Base-by-base conservation (phyloP, 208 protist species). In the Tritrichomonas foetus region DNA sequence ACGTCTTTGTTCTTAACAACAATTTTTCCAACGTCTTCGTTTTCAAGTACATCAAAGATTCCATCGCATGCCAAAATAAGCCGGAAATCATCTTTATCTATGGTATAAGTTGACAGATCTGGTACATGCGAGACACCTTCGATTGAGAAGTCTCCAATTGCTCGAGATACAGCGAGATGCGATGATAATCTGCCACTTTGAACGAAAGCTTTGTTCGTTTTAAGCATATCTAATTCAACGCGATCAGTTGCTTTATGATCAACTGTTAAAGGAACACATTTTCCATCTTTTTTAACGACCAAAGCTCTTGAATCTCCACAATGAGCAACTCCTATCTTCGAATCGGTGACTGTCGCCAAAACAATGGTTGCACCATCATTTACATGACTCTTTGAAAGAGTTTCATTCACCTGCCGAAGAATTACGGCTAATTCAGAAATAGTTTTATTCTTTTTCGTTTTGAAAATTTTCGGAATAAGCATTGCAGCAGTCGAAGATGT, bases 71-170 rank as follows among this genome's bases (percentile, higher is more conserved):
- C 74, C 41, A 82, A 30, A 49, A 82, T 41, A 1, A 82, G 41
- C 30, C 74, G 47, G 22, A 44, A 30, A 25, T 82, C 74, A 8
- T 49, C 50, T 36, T 82, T 50, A n/a, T 47, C 50, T 0, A 82
- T 30, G 20, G 74, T 47, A 53, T 82, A 50, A 16, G 33, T 36
- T 49, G 74, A 50, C 74, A 82, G 47, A 3, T 25, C n/a, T n/a
- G 74, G 74, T 47, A 50, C 41, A 47, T 41, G n/a, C 74, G 41
- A 47, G 1, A 66, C 30, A 20, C 47, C 55, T n/a, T 39, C 33
- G 66, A 93, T n/a, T 47, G 47, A 14, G 47, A 69, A 69, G 30
- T 93, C 82, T 55, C 82, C 82, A 66, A 93, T 69, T 22, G 82
- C 27, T 47, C 82, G 1, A 66, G 82, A 47, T 47, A 75, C 69